These are phyloP conservation scores for Prunus kanzakura DNA, from an alignment of 306 rosid species.

Conservation along the genomic window DNA sequence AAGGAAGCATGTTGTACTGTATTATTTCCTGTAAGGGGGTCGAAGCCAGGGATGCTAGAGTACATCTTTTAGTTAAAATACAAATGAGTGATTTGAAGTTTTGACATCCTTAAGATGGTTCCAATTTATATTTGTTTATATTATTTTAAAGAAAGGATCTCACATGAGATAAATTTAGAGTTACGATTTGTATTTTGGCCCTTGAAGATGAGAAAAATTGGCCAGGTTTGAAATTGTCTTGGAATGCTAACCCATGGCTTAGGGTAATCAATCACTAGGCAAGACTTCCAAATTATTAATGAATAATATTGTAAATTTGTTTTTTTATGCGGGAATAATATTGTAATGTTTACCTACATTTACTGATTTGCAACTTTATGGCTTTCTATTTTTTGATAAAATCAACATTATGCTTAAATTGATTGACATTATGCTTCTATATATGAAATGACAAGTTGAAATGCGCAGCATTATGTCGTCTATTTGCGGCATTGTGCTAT, in stretches of 20 bases:
- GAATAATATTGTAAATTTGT: no score
- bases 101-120: slow-evolving; percentile 8
- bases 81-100: background rate
- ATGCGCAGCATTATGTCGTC: no score
- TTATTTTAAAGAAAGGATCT: background rate
- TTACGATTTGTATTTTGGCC: background rate
- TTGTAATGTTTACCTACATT: no score
- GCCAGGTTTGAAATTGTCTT: background rate
- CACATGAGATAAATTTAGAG: background rate
- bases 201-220: background rate
- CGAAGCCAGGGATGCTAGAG: background rate
- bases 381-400: no score
- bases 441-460: no score
- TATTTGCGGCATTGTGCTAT: no score
- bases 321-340: no score
- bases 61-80: background rate
- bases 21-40: background rate
- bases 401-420: background rate
- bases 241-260: background rate
- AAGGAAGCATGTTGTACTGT: background rate
- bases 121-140: background rate
- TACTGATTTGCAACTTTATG: no score
- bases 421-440: no score
- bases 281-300: background rate
- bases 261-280: background rate